These are phyloP conservation scores for Pyrenopolyporus hunteri DNA, from an alignment of 495 filamentous ascomycete species.

Conservation along the genomic window DNA sequence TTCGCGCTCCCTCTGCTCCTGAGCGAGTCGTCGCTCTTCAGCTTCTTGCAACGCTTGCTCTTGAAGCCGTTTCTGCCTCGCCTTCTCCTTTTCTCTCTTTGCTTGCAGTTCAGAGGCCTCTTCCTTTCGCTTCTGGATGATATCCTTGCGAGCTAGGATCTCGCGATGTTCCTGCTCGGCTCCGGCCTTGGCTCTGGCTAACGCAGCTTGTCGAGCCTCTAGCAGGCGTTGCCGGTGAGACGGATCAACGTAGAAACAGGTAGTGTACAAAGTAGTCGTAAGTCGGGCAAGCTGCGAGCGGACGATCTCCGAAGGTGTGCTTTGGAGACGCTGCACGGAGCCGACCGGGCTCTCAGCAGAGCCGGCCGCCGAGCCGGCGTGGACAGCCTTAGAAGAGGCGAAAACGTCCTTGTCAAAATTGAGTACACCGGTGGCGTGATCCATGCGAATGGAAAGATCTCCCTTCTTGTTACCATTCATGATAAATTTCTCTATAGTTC, in stretches of 20 bases:
- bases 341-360: conserved; percentile 86
- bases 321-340: conserved; percentile 92
- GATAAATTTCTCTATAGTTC: conserved; percentile 99
- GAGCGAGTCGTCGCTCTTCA: conserved; percentile 82
- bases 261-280: conserved; percentile 87
- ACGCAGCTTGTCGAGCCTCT: conserved; percentile 79
- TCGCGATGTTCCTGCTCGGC: conserved; percentile 90
- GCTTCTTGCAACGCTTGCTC: conserved; percentile 86
- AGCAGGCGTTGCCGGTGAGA: conserved; percentile 78
- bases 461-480: conserved; percentile 99
- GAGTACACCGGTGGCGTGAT: conserved; percentile 90
- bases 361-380: conserved; percentile 81
- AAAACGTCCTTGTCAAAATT: conserved; percentile 99
- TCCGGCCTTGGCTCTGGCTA: conserved; percentile 79
- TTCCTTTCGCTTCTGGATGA: conserved; percentile 97
- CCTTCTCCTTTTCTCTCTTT: conserved; percentile 89
- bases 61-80: conserved; percentile 78
- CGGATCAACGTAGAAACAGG: conserved; percentile 94
- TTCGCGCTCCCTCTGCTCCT: conserved; percentile 91
- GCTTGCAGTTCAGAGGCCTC: conserved; percentile 83
- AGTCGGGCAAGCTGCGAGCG: conserved; percentile 91
- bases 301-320: conserved; percentile 97
- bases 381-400: conserved; percentile 91
- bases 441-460: conserved; percentile 92
- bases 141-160: conserved; percentile 81